Conservation (phyloP, 768 basidiomycete genomes). For the Chiua virens region DNA sequence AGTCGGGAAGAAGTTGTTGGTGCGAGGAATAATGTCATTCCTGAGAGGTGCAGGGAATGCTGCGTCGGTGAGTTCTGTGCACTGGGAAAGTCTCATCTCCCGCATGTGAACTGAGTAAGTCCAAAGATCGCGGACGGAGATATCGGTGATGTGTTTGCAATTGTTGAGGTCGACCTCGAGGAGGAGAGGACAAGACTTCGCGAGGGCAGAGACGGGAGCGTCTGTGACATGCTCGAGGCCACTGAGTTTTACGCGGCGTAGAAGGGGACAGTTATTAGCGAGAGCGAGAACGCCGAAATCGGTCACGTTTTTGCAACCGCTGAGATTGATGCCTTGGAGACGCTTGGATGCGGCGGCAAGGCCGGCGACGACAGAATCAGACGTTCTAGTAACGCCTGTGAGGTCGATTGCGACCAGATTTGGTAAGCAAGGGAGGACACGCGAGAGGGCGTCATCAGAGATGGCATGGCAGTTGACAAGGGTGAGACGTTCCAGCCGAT, state of each 20-base stretch:
- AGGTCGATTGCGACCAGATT: slow-evolving; percentile 86
- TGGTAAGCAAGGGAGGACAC: slow-evolving; percentile 67
- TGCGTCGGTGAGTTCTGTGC: slow-evolving; percentile 72
- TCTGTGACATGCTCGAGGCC: slow-evolving; percentile 78
- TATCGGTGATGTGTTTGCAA: slow-evolving; percentile 76
- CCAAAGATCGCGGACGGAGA: slow-evolving; percentile 83
- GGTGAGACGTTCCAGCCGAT: slow-evolving; percentile 84
- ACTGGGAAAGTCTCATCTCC: slow-evolving; percentile 85
- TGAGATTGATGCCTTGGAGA: slow-evolving; percentile 90
- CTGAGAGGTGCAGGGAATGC: slow-evolving; percentile 79
- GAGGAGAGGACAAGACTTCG: slow-evolving; percentile 76
- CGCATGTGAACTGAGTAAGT: slow-evolving; percentile 77
- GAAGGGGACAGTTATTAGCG: slow-evolving; percentile 68
- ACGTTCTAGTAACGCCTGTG: slow-evolving; percentile 65
- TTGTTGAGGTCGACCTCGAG: slow-evolving; percentile 93
- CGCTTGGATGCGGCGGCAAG: slow-evolving; percentile 69
- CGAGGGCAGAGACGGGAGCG: slow-evolving; percentile 69
- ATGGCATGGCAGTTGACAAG: slow-evolving; percentile 76
- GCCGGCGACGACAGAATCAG: slow-evolving; percentile 68
- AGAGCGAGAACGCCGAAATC: slow-evolving; percentile 77
- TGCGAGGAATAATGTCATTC: slow-evolving; percentile 33
- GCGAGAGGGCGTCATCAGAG: slow-evolving; percentile 59
- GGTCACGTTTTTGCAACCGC: slow-evolving; percentile 77
- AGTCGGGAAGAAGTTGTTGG: slow-evolving; percentile 44
- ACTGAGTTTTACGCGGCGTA: slow-evolving; percentile 89